Evolutionary conservation across 768 basidiomycete genomes (phyloP), one percentile per base, ranked within the genome.

Genomic region (Neoboletus subvelutipes): DNA sequence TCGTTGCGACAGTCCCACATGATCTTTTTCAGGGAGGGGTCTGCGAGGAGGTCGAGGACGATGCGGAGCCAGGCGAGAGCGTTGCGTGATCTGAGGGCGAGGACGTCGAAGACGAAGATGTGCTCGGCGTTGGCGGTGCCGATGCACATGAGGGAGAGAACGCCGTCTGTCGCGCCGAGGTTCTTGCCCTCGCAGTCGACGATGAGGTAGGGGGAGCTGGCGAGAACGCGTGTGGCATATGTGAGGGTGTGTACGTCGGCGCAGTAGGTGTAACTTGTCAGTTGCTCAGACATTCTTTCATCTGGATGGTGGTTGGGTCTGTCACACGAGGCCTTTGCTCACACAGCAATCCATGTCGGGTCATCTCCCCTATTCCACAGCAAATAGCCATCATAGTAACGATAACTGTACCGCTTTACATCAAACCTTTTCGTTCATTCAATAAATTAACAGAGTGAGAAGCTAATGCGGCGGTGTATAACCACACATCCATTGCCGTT

Each of bases 1-100:
- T 78, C 78, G 63, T 72, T 72, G 2, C 77, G 68, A 12, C 76
- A 77, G 58, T 79, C 78, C 71, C 74, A 79, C 58, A 76, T 73
- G 57, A 79, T 59, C 61, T 78, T 79, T 31, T 67, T 64, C 36
- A 76, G 58, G 2, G 45, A 33, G 13, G 65, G 61, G 37, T 71
- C 63, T 24, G 57, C 60, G 48, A 79, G 69, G 15, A 76, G 56
- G 18, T 57, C 49, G 8, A 70, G 53, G 15, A 78, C 56, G 18
- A 55, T 56, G 2, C 62, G 55, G 20, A 77, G 61, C 47, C 60
- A 59, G 0, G 62, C 31, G 48, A 62, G 42, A n/a, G 61, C 57
- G 6, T 61, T 50, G 34, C 51, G 57, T 2, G 60, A 37, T 2
- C 7, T 46, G 50, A 76, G 64, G 8, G 67, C 58, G 61, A 77